A percentile compares a stretch with the other conserved stretches of the same genome.
Evolutionary conservation across 768 basidiomycete species (phyloP).

Genomic region (Boletus fagicola): DNA sequence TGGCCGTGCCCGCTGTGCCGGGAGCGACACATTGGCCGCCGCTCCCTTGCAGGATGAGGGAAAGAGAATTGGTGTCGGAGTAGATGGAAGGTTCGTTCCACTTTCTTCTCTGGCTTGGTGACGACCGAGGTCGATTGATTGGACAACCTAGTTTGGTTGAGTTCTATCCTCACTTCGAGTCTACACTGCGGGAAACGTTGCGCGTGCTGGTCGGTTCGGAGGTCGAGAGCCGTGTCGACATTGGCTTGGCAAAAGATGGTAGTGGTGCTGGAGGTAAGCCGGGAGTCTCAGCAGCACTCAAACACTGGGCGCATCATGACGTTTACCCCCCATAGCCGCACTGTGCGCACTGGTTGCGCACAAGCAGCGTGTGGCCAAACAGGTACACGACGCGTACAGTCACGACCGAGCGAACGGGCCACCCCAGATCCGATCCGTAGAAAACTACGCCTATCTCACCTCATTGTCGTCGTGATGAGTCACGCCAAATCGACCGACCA

Average conservation of each 20-base stretch:
- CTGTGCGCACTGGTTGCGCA: slow-evolving; percentile 65
- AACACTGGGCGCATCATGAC: not conserved
- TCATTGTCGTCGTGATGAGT: slow-evolving; percentile 23
- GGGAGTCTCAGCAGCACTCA: not conserved
- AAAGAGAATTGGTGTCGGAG: slow-evolving; percentile 72
- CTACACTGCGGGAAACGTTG: slow-evolving; percentile 70
- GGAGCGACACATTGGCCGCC: slow-evolving; percentile 24
- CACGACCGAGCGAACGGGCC: slow-evolving; percentile 4
- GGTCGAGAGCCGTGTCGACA: slow-evolving; percentile 74
- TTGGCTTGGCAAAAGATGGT: slow-evolving; percentile 96
- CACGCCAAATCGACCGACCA: not conserved
- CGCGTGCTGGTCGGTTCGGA: slow-evolving; percentile 74
- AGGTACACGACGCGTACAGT: slow-evolving; percentile 3
- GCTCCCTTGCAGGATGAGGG: slow-evolving; percentile 33
- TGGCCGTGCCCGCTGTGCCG: slow-evolving; percentile 53
- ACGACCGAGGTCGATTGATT: not conserved
- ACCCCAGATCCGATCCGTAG: slow-evolving; percentile 16
- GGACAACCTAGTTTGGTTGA: slow-evolving; percentile 67
- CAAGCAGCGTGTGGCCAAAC: slow-evolving; percentile 21
- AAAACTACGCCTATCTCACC: slow-evolving; percentile 13
- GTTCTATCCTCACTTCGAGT: slow-evolving; percentile 86
- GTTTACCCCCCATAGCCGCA: slow-evolving; percentile 55
- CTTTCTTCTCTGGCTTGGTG: not conserved
- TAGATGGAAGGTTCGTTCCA: slow-evolving; percentile 79
- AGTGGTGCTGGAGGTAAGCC: slow-evolving; percentile 94